Percentiles rank a stretch among this genome's conserved stretches.
These are phyloP conservation scores for Abortiporus biennis DNA, from an alignment of 1,284 basidiomycete species.

Conservation along the genomic window DNA sequence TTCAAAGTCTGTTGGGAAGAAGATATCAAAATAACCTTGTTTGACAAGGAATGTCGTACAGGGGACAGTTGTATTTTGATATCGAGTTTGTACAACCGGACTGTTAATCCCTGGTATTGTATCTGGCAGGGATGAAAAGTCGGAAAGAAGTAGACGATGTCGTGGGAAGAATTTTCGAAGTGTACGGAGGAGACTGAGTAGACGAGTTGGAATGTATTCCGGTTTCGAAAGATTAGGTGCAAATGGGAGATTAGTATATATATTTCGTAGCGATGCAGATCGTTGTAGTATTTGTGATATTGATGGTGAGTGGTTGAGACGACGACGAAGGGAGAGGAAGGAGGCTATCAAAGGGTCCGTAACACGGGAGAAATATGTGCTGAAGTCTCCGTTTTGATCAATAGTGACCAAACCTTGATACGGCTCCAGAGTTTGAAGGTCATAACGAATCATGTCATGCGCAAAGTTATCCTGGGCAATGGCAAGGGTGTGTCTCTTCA, in stretches of 20 bases:
- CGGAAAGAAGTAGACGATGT: constrained; percentile 88
- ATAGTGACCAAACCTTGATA: constrained; percentile 84
- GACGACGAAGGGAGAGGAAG: constrained; percentile 61
- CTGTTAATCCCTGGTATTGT: constrained; percentile 81
- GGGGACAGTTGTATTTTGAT: constrained; percentile 80
- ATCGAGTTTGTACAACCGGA: constrained; percentile 95
- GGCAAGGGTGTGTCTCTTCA: no score
- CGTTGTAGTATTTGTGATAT: constrained; percentile 54
- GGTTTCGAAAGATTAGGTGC: constrained; percentile 87
- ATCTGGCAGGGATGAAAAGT: constrained; percentile 88
- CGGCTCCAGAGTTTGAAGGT: constrained; percentile 71
- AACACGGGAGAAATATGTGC: constrained; percentile 80
- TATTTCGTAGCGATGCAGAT: constrained; percentile 47
- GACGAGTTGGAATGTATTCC: constrained; percentile 91
- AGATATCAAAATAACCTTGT: constrained; percentile 98
- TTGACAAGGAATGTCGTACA: constrained; percentile 89
- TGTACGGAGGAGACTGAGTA: constrained; percentile 80
- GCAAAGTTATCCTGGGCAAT: constrained; percentile 85
- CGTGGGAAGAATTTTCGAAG: constrained; percentile 85
- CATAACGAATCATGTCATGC: constrained; percentile 93
- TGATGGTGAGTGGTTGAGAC: constrained; percentile 48
- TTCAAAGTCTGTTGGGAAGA: constrained; percentile 95
- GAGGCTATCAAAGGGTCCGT: constrained; percentile 79
- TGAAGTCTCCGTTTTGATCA: constrained; percentile 81
- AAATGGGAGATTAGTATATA: constrained; percentile 74